Evolutionary conservation across 176 grass and related monocot species (phyloP), one percentile per base, ranked within the genome.

Genomic region (Neostapfia colusana): DNA sequence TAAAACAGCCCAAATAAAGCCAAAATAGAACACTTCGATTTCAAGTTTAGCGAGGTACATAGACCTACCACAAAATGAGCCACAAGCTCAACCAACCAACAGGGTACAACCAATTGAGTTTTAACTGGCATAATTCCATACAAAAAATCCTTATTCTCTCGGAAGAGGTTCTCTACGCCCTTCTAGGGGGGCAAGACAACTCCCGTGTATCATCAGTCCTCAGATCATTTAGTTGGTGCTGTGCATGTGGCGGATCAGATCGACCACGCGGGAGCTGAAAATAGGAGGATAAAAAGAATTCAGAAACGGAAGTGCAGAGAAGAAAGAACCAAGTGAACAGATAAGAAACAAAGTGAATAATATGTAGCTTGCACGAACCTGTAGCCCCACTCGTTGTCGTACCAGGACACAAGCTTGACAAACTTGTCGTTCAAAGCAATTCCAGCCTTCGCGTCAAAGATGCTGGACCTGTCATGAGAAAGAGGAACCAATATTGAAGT

Each of bases 201-300:
- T 79, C 54, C 49, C 46, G n/a, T 48, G 72, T 75, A 87, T 82
- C 74, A 53, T 72, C 64, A 56, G 3, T 1, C 54, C 39, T 55
- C n/a, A 15, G 68, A 50, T 42, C 42, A 6, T 74, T 75, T 89
- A 93, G 68, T 93, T 86, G 79, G 83, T 82, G 77, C 38, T 77
- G 86, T 77, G 42, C 13, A 97, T 93, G 87, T 98, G 95, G 45
- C 89, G 91, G 89, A 98, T 80, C 16, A 98, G 72, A 69, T 98
- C 95, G 43, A 98, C 7, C 21, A 98, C 95, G 5, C 95, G 91
- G 27, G 83, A 69, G 89, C 95, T 98, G 84, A 25, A 85, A 60
- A 48, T 55, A 82, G 5, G 10, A 10, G 25, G 15, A 34, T 38
- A 1, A 4, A 65, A 72, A n/a, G 6, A n/a, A 57, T 49, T 57